Percentiles rank a stretch among this genome's conserved stretches.
These are phyloP conservation scores for Phyllosticta citribraziliensis DNA, from an alignment of 2,329 filamentous ascomycete species.

Conservation along the genomic window DNA sequence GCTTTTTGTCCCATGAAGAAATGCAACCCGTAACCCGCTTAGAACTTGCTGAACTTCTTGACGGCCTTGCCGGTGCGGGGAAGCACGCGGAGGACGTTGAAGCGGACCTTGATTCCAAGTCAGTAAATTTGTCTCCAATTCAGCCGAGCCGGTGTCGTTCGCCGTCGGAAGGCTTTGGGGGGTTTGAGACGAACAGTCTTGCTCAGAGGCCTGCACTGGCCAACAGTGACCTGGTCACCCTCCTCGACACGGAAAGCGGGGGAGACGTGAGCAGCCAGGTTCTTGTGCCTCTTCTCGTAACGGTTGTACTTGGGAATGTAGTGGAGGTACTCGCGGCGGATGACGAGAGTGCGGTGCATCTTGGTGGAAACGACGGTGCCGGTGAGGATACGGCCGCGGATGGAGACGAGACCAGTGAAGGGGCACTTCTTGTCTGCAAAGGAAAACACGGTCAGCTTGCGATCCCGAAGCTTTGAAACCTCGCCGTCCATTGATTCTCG, in stretches of 20 bases:
- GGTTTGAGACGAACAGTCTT: constrained; percentile 75
- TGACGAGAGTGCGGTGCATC: constrained; percentile 99
- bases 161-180: background rate
- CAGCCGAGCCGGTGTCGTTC: background rate
- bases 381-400: constrained; percentile 99
- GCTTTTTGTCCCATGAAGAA: constrained; percentile 12
- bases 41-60: constrained; percentile 99
- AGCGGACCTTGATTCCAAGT: constrained; percentile 61
- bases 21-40: constrained; percentile 34
- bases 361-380: constrained; percentile 99
- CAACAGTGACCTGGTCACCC: constrained; percentile 98
- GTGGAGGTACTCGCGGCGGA: constrained; percentile 99
- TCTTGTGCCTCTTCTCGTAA: constrained; percentile 99
- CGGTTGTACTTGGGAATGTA: constrained; percentile 99
- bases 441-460: constrained; percentile 8
- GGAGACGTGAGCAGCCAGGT: constrained; percentile 96
- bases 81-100: constrained; percentile 98
- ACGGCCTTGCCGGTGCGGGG: constrained; percentile 94
- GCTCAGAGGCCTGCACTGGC: constrained; percentile 97
- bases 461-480: background rate
- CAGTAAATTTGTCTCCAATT: background rate
- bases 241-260: constrained; percentile 99
- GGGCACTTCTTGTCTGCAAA: constrained; percentile 98
- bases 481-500: background rate
- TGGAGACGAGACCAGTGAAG: constrained; percentile 97